Conservation (phyloP, 2,329 filamentous ascomycete genomes). For the Colletotrichum ledebouriae region DNA sequence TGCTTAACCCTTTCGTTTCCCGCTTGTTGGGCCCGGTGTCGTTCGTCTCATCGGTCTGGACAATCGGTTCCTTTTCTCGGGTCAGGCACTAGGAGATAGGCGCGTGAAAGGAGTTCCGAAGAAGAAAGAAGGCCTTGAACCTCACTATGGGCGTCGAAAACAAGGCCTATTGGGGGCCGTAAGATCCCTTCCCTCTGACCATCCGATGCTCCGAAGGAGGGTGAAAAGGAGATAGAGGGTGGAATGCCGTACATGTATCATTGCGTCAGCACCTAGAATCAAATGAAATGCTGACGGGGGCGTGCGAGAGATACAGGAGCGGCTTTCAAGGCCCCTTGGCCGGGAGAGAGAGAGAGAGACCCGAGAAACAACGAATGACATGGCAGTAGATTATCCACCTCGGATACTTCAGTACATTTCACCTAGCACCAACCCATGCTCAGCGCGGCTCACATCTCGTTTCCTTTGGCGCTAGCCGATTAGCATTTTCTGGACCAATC, state of each 20-base stretch:
- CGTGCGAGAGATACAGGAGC: neutral
- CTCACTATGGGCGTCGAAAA: too few species aligned
- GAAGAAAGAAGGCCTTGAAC: too few species aligned
- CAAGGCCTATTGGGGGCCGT: neutral
- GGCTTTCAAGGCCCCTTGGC: neutral
- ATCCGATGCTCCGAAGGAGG: neutral
- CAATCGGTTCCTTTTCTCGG: too few species aligned
- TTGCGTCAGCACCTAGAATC: slow-evolving; percentile 16
- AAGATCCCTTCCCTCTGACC: neutral
- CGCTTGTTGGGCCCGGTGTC: neutral
- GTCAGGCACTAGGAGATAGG: too few species aligned
- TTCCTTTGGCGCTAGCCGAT: slow-evolving; percentile 6
- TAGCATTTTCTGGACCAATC: neutral
- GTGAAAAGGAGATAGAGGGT: neutral
- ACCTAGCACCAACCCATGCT: too few species aligned
- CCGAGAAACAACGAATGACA: neutral
- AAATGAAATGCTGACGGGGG: neutral
- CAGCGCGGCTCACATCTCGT: neutral
- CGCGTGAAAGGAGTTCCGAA: too few species aligned
- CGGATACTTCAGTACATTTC: too few species aligned
- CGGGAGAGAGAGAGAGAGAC: neutral
- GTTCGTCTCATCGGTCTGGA: neutral
- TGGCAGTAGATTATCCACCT: too few species aligned
- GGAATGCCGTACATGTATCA: neutral
- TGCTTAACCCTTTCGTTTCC: slow-evolving; percentile 1